Conservation (phyloP, 2,329 filamentous ascomycete genomes). For the Moelleriella libera region DNA sequence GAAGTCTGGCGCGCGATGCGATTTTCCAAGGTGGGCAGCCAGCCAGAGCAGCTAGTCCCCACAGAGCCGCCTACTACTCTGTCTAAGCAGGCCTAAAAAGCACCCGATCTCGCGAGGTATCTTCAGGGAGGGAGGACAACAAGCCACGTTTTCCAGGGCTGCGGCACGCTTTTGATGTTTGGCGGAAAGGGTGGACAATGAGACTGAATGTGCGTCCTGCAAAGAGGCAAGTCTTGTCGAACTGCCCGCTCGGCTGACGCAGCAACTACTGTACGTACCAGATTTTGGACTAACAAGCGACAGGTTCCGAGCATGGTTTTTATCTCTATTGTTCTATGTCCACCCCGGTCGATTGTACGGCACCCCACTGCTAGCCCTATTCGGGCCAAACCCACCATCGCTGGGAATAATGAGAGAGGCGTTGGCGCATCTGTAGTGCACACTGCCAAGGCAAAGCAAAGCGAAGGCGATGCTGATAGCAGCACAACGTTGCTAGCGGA, state of each 20-base stretch:
- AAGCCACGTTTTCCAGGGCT: background rate
- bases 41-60: background rate
- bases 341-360: slow-evolving; percentile 2
- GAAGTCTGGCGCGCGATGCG: background rate
- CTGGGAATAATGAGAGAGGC: background rate
- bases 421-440: slow-evolving; percentile 4
- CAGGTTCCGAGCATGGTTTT: background rate
- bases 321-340: slow-evolving; percentile 5
- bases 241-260: too few species aligned
- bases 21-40: background rate
- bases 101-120: background rate
- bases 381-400: background rate
- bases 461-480: background rate
- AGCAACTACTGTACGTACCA: too few species aligned
- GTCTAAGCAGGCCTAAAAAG: background rate
- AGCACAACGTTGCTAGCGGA: background rate
- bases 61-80: background rate
- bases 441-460: slow-evolving; percentile 5
- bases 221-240: background rate
- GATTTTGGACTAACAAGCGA: background rate
- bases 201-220: background rate
- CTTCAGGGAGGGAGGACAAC: slow-evolving; percentile 2
- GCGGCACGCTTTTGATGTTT: background rate
- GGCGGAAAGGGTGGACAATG: background rate
- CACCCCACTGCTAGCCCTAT: slow-evolving; percentile 4